Evolutionary conservation across 306 rosid species (phyloP).

Genomic region (Dalbergia oliveri): DNA sequence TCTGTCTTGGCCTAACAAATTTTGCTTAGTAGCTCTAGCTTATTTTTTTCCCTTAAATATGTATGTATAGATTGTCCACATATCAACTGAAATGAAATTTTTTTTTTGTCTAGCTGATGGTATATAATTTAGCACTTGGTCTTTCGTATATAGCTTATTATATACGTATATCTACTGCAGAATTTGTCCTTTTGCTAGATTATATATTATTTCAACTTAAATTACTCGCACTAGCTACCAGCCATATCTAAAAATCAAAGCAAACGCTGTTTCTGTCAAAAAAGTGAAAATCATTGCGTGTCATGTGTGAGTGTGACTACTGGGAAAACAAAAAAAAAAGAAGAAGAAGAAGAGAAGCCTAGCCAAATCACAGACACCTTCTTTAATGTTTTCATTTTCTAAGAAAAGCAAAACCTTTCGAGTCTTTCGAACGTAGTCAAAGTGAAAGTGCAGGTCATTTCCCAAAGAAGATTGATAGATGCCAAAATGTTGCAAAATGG

Average conservation of each 20-base stretch:
- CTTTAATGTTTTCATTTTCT: constrained; percentile 46
- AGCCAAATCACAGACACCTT: constrained; percentile 16
- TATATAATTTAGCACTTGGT: not conserved
- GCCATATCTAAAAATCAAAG: constrained; percentile 34
- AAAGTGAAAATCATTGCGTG: constrained; percentile 46
- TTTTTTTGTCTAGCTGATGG: not conserved
- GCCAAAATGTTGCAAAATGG: constrained; percentile 39
- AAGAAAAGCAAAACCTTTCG: constrained; percentile 35
- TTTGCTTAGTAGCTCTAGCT: too few species aligned
- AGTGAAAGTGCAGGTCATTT: constrained; percentile 54
- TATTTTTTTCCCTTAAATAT: not conserved
- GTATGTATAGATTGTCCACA: not conserved
- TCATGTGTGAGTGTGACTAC: constrained; percentile 47
- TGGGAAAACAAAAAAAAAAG: not conserved
- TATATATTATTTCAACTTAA: not conserved
- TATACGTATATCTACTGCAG: not conserved
- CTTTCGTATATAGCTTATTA: not conserved
- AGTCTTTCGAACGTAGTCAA: constrained; percentile 48
- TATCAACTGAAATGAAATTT: not conserved
- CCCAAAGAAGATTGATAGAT: constrained; percentile 50
- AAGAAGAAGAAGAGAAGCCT: constrained; percentile 8
- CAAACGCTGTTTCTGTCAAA: constrained; percentile 47
- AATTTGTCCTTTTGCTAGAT: constrained; percentile 4
- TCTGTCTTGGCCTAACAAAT: too few species aligned
- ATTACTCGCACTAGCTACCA: constrained; percentile 17